Evolutionary conservation across 305 asterid genomes (phyloP).

Genomic region (Fraxinus greggii): DNA sequence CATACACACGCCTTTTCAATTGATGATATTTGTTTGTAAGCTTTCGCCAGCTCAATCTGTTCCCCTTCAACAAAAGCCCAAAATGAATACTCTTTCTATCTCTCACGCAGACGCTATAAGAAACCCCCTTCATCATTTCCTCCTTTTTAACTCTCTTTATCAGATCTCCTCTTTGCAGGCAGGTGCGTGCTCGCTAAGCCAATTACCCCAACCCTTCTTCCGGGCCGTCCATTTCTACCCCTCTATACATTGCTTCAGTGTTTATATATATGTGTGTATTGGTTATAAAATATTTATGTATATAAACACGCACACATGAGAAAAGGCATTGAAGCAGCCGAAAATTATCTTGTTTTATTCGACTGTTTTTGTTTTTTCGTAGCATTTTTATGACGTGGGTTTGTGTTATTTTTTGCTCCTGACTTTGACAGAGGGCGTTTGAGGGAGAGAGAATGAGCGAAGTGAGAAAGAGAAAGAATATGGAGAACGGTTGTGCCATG

Average conservation of each 20-base stretch:
- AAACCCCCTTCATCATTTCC: constrained; percentile 6
- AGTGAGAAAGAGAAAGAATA: constrained; percentile 3
- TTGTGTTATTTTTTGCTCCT: neutral
- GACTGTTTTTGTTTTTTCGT: neutral
- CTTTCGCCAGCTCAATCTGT: constrained; percentile 9
- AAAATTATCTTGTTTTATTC: neutral
- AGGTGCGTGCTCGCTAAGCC: constrained; percentile 33
- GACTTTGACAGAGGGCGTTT: neutral
- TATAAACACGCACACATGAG: neutral
- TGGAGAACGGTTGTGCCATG: constrained; percentile 15
- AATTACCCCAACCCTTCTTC: constrained; percentile 1
- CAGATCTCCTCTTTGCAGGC: constrained; percentile 34
- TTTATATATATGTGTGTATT: neutral
- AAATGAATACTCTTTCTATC: neutral
- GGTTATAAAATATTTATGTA: neutral
- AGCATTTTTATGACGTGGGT: constrained; percentile 1
- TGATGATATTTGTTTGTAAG: neutral
- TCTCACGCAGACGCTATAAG: constrained; percentile 13
- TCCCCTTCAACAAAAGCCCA: neutral
- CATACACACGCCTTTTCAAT: constrained; percentile 2
- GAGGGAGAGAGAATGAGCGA: neutral
- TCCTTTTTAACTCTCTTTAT: constrained; percentile 26
- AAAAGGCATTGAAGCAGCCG: constrained; percentile 3
- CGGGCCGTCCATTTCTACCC: constrained; percentile 10
- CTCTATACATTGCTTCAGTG: neutral